Evolutionary conservation across 2,329 filamentous ascomycete species (phyloP), one percentile per base, ranked within the genome.

Genomic region (Fulvia fulva): DNA sequence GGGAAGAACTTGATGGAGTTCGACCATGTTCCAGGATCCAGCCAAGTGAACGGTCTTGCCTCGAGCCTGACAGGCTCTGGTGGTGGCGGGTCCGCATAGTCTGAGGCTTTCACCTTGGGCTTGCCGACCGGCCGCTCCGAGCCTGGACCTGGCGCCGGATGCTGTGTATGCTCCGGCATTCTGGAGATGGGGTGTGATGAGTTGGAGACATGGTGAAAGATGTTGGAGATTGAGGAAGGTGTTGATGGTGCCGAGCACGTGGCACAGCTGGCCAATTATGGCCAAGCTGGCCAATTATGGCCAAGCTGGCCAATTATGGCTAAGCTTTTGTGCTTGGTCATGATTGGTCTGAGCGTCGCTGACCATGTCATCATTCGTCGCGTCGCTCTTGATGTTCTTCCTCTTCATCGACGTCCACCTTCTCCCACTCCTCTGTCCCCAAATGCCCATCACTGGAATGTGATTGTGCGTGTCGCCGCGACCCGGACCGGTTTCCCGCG

Each of bases 11-110:
- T 61, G 11, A 65, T 53, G 9, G 58, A 57, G 22, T 37, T 32
- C 1, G 61, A 53, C 67, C 67, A 69, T 21, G 63, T 67, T 25
- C 57, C 57, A 8, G 60, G 60, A 54, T 67, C 63, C 11, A 56
- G 47, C 65, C 66, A 68, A 9, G 61, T 55, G 34, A 59, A 57
- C 26, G 54, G 58, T 25, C 56, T 55, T 7, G 14, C 12, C 49
- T 53, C 41, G 12, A 37, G 19, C 43, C 44, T 23, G 25, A 46
- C 41, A n/a, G 46, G 22, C 16, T 26, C 12, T n/a, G 21, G 46
- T 30, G 5, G 1, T 14, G 23, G 23, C 9, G 46, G 23, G 19
- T 12, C 19, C 1, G 28, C 9, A 21, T 50, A 30, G n/a, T 50
- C 46, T 7, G 26, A 50, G n/a, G 23, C 46, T 30, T 50, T 50